Evolutionary conservation across 1,284 basidiomycete genomes (phyloP).

Genomic region (Malassezia furfur): DNA sequence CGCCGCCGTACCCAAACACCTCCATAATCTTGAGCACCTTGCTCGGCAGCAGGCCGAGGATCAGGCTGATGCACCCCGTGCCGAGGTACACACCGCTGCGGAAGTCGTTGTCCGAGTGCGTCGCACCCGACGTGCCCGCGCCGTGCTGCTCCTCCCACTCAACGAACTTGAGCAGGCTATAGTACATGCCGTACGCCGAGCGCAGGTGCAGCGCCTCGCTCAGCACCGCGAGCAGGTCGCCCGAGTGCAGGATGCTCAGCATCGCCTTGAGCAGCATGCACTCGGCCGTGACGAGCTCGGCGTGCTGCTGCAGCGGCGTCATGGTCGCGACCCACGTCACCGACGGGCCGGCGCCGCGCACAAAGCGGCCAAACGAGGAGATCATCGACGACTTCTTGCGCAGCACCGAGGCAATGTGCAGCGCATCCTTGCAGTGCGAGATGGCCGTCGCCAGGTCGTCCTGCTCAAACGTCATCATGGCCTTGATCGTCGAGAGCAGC

Average conservation of each 20-base stretch:
- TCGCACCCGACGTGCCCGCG: slow-evolving; percentile 9
- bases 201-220: slow-evolving; percentile 46
- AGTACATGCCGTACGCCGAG: slow-evolving; percentile 45
- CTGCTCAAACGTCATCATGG: slow-evolving; percentile 48
- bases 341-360: slow-evolving; percentile 38
- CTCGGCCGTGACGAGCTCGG: slow-evolving; percentile 44
- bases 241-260: slow-evolving; percentile 43
- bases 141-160: slow-evolving; percentile 36
- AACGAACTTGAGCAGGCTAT: slow-evolving; percentile 42
- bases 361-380: slow-evolving; percentile 39
- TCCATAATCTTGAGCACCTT: slow-evolving; percentile 48
- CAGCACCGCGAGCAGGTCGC: slow-evolving; percentile 44
- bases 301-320: slow-evolving; percentile 41
- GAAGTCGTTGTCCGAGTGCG: slow-evolving; percentile 40
- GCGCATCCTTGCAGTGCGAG: slow-evolving; percentile 41
- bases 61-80: slow-evolving; percentile 44
- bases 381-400: slow-evolving; percentile 35
- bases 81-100: slow-evolving; percentile 44
- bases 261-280: slow-evolving; percentile 41
- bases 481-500: slow-evolving; percentile 45
- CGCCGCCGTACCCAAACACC: slow-evolving; percentile 45
- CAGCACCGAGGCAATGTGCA: slow-evolving; percentile 35
- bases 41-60: slow-evolving; percentile 42
- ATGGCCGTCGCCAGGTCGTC: slow-evolving; percentile 42
- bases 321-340: slow-evolving; percentile 32